Conservation (phyloP, 139 green algal genomes). For the Chlorella sp. region DNA sequence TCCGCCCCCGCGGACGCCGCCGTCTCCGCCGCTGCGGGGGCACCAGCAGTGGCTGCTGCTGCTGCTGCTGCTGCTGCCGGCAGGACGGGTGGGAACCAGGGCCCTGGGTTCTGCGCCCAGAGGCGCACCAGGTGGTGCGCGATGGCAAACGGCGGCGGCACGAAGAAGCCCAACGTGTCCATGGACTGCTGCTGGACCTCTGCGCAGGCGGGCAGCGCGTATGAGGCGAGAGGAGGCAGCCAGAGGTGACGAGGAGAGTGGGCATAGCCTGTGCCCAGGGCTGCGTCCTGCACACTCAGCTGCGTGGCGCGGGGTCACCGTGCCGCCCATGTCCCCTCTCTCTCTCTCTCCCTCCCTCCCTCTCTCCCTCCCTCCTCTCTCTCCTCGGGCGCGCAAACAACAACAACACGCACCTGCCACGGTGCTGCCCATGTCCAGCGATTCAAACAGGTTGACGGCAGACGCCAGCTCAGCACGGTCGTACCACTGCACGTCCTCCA, state of each 20-base stretch:
- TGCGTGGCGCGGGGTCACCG: not conserved
- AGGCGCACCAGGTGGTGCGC: constrained; percentile 70
- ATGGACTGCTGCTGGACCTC: constrained; percentile 11
- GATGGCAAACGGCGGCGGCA: constrained; percentile 70
- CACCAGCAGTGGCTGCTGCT: no score
- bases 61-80: not conserved
- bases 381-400: not conserved
- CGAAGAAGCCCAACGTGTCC: constrained; percentile 57
- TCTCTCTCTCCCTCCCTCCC: not conserved
- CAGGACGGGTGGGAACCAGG: constrained; percentile 40
- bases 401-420: not conserved
- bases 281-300: not conserved
- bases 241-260: no score
- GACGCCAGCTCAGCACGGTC: constrained; percentile 39
- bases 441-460: constrained; percentile 30
- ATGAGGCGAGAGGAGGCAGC: no score
- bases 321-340: not conserved
- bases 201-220: no score
- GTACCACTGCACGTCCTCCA: constrained; percentile 74
- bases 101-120: constrained; percentile 37
- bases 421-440: not conserved
- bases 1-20: no score
- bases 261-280: no score
- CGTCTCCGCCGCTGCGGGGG: no score
- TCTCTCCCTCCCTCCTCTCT: constrained; percentile 3